A percentile compares a stretch with the other conserved stretches of the same genome.
Conservation (phyloP, 2,329 filamentous ascomycete genomes). For the Talaromyces sp. region DNA sequence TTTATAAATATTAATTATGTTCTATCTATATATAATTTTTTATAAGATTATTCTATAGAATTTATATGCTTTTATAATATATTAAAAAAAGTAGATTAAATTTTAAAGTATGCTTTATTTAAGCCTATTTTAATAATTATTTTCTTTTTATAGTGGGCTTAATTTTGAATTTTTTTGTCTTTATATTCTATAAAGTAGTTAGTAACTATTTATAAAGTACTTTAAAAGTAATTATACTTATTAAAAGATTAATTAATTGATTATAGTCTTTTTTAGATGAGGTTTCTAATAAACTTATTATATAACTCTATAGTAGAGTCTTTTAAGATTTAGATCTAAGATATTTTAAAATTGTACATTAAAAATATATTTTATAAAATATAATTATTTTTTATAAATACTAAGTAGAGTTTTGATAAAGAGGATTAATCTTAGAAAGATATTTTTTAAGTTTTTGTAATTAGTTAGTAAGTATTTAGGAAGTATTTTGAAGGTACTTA, state of each 20-base stretch:
- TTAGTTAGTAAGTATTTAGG: no score
- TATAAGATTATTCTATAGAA: no score
- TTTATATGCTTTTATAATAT: no score
- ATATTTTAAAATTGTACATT: background rate
- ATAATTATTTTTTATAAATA: background rate
- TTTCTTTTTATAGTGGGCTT: background rate
- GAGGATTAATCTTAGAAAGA: background rate
- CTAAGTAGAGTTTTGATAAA: background rate
- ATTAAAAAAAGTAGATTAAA: background rate
- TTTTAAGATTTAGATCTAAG: no score
- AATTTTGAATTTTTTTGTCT: background rate
- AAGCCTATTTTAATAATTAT: background rate
- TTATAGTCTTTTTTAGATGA: background rate
- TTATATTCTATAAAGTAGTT: no score
- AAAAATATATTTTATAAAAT: background rate
- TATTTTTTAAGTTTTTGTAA: background rate
- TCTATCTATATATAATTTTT: no score
- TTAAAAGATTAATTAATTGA: background rate
- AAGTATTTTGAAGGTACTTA: background rate
- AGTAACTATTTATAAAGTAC: background rate
- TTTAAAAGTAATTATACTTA: background rate
- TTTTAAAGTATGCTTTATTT: background rate
- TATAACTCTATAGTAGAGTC: no score
- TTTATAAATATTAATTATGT: background rate
- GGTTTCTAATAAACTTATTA: background rate